Base-by-base conservation (phyloP, 148 eudicot genomes). In the Diospyros lotus region DNA sequence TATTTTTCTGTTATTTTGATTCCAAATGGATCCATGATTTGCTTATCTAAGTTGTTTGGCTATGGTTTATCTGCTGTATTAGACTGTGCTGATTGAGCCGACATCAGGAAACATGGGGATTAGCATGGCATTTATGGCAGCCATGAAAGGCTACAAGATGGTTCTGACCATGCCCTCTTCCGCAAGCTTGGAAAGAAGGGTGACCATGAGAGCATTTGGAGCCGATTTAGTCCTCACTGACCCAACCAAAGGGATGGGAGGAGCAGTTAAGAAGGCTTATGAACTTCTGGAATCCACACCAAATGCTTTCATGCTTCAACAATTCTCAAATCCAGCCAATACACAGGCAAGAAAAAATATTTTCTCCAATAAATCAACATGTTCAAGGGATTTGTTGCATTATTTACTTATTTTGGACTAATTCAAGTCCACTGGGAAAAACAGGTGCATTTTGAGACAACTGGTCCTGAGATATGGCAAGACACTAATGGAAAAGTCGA, bases 61-160 rank as follows among this genome's bases (percentile, higher is more conserved):
- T 39, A 39, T 40, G 58, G 46, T 38, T 41, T 18, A 12, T 38
- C 12, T 12, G 56, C 11, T 42, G 44, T 68, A 46, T 58, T 79
- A 95, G 98, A 89, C 97, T 2, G 91, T 89, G 71, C 69, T 95
- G 90, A 92, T 95, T 28, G 98, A 95, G 86, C 98, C 98, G 1
- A 95, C 98, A 70, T 95, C 98, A 28, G 98, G 98, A 6, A 95
- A 95, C 75, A 95, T 95, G 98, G 98, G 98, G 42, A 95, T 95
- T 43, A 95, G 98, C 79, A 83, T 95, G 96, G 98, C 98, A 4
- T 95, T 95, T 81, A 92, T 95, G 87, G 97, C 98, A 0, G 93
- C 98, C 2, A 78, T 95, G 87, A 95, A 89, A 85, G 98, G 98
- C 3, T 89, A 90, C 89, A 95, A 89, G 77, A 92, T 92, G 96